Conservation (phyloP, 1,139 yeast genomes). For the Zygotorulaspora mrakii region DNA sequence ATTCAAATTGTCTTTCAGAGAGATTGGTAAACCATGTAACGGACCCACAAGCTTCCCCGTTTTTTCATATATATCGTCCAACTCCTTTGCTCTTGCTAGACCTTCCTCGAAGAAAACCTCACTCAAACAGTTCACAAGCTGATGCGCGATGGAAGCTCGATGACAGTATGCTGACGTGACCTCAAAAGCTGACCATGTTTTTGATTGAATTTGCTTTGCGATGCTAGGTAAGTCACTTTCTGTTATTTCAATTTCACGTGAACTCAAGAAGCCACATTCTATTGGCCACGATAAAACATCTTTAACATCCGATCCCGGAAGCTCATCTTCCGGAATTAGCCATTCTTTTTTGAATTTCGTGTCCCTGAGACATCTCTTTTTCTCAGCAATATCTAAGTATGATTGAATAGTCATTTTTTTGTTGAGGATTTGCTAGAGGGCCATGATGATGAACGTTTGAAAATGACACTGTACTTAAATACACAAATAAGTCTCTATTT, state of each 20-base stretch:
- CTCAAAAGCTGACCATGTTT: constrained; percentile 34
- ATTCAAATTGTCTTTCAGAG: constrained; percentile 50
- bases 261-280: constrained; percentile 31
- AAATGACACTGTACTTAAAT: background rate
- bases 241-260: constrained; percentile 39
- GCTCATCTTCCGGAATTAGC: constrained; percentile 39
- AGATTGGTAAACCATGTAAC: constrained; percentile 63
- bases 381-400: constrained; percentile 39
- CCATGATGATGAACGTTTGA: background rate
- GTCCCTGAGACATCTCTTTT: constrained; percentile 40
- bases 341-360: constrained; percentile 41
- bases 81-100: constrained; percentile 42
- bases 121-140: constrained; percentile 45
- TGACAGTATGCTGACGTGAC: constrained; percentile 38
- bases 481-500: background rate
- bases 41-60: constrained; percentile 48
- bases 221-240: constrained; percentile 35
- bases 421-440: background rate
- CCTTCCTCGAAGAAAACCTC: constrained; percentile 42
- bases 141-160: constrained; percentile 51
- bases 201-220: constrained; percentile 34
- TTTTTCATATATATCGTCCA: constrained; percentile 41
- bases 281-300: constrained; percentile 43
- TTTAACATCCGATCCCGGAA: constrained; percentile 40
- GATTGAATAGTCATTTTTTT: constrained; percentile 17